Evolutionary conservation across 176 grass and related monocot species (phyloP), one percentile per base, ranked within the genome.

Genomic region (Ananas comosus): DNA sequence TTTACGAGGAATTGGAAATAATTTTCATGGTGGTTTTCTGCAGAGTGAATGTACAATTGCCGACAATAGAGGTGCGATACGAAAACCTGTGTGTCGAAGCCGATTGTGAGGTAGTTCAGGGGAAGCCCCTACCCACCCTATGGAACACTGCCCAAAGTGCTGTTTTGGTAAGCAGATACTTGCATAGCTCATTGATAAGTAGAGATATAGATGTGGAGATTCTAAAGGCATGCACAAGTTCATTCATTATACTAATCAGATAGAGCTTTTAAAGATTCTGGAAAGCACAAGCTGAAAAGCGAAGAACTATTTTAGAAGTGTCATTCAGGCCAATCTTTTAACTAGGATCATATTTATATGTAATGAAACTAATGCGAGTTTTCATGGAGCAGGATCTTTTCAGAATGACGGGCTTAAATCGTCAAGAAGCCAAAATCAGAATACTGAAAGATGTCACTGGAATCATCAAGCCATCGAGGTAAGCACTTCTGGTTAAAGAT

Each of bases 381-480:
- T 63, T 19, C 50, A 28, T 69, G 12, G 17, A 70, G 17, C 61
- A 85, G 82, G 77, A 42, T 80, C 27, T 85, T 70, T 33, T 67
- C 5, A 80, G 49, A 59, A 9, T 85, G 56, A 71, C 82, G 42
- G 82, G 70, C 25, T 68, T 96, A 54, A 80, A 70, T 16, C 18
- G 25, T n/a, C 78, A 76, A 70, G 73, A 70, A 51, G 74, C 83
- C 9, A 88, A 33, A 23, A 75, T 96, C 66, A 70, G 49, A 51
- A 86, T 86, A 81, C 67, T 86, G 11, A 81, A 74, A 63, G 81
- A 84, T 49, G 50, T 91, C 78, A 81, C 53, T 58, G 88, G 82
- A 14, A 52, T 96, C 71, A 71, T 96, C 71, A 96, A 86, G 72
- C 82, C 91, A 16, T 71, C 83, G 18, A 86, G 83, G 83, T 67